A percentile compares a stretch with the other conserved stretches of the same genome.
Conservation (phyloP, 2,329 filamentous ascomycete genomes). For the Phaeosphaeria sp. region DNA sequence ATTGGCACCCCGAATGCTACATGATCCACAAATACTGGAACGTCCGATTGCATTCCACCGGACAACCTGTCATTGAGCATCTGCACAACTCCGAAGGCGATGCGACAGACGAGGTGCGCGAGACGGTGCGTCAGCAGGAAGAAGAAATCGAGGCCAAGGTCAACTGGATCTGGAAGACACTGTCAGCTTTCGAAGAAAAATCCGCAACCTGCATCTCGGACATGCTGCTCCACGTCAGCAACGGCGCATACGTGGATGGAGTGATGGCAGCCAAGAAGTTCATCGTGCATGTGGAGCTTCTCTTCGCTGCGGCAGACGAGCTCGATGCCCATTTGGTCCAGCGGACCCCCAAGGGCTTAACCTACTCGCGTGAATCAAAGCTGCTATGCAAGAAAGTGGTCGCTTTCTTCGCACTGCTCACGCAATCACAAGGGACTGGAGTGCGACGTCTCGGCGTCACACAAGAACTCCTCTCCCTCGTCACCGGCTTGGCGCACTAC, state of each 20-base stretch:
- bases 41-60: slow-evolving; percentile 71
- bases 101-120: slow-evolving; percentile 72
- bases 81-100: slow-evolving; percentile 54
- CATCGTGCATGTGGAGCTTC: slow-evolving; percentile 92
- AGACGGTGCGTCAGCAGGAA: slow-evolving; percentile 81
- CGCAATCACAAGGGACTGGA: slow-evolving; percentile 92
- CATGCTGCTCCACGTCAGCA: slow-evolving; percentile 98
- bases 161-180: slow-evolving; percentile 95
- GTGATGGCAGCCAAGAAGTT: slow-evolving; percentile 95
- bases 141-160: slow-evolving; percentile 98
- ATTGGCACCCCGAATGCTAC: slow-evolving; percentile 99
- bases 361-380: slow-evolving; percentile 95
- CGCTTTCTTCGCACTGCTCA: slow-evolving; percentile 92
- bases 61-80: slow-evolving; percentile 47
- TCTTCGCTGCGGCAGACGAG: slow-evolving; percentile 87
- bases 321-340: slow-evolving; percentile 76
- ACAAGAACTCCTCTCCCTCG: slow-evolving; percentile 95
- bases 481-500: slow-evolving; percentile 95
- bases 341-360: slow-evolving; percentile 79
- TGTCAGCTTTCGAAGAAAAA: slow-evolving; percentile 96
- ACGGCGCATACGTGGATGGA: slow-evolving; percentile 93
- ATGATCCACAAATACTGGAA: slow-evolving; percentile 99
- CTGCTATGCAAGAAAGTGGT: slow-evolving; percentile 99
- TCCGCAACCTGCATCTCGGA: slow-evolving; percentile 98
- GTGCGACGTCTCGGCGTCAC: slow-evolving; percentile 92